These are phyloP conservation scores for Aegilops longissima DNA, from an alignment of 176 grass and related monocot species.

Conservation along the genomic window DNA sequence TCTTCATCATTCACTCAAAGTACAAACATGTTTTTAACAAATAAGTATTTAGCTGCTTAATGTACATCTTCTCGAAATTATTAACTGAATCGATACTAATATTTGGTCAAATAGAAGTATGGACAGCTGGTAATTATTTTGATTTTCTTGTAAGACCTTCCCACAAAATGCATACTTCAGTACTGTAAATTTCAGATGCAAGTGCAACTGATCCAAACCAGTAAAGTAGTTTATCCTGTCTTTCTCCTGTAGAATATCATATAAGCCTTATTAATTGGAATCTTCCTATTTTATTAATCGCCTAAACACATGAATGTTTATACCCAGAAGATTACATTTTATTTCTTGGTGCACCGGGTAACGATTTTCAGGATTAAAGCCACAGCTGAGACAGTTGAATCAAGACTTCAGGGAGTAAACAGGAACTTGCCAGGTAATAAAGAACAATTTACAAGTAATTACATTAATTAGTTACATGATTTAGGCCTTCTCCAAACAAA, in stretches of 20 bases:
- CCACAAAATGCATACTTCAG: not conserved
- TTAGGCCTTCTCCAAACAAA: not conserved
- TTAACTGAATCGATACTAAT: not conserved
- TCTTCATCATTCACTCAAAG: too few relatives aligned
- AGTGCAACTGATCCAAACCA: not conserved
- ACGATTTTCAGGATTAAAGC: not conserved
- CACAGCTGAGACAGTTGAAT: not conserved
- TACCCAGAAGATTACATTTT: too few relatives aligned
- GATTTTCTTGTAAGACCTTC: not conserved
- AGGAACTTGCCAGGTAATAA: not conserved
- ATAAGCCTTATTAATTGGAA: not conserved
- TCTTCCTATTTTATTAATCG: not conserved
- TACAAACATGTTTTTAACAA: too few relatives aligned
- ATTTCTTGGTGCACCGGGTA: not conserved
- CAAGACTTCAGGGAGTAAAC: conserved; percentile 8
- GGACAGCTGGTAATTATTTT: not conserved
- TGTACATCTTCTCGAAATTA: not conserved
- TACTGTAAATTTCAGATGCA: not conserved
- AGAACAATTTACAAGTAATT: not conserved
- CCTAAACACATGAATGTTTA: too few relatives aligned
- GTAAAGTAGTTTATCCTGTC: not conserved
- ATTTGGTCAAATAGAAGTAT: not conserved
- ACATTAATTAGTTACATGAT: not conserved
- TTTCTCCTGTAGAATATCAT: not conserved
- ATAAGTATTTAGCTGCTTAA: not conserved